Evolutionary conservation across 768 basidiomycete genomes (phyloP), one percentile per base, ranked within the genome.

Genomic region (Daedaleopsis nitida): DNA sequence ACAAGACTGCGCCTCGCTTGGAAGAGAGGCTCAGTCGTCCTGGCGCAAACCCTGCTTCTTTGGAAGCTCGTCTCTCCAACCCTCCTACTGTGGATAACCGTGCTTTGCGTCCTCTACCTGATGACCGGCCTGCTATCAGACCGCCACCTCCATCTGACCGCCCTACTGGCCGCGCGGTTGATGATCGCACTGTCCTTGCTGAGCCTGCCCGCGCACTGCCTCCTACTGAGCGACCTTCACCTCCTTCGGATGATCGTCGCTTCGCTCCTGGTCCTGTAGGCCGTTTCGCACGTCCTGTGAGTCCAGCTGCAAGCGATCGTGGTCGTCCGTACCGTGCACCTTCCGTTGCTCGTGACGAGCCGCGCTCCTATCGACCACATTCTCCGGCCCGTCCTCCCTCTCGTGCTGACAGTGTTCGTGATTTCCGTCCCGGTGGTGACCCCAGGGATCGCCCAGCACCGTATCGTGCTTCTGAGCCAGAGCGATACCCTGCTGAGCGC

Each of bases 11-110:
- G 14, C 52, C 70, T 43, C 65, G 60, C 19, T 44, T 66, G 1
- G 70, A 70, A 37, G 73, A 69, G 16, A 62, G 69, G 44, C 50
- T 70, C 13, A 59, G 51, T 49, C 68, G 65, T 17, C 53, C 59
- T 37, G 27, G 4, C 7, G 56, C 66, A 19, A 51, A 55, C 53
- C 56, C 54, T 5, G 65, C 66, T 24, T 47, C 60, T 55, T 47
- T 67, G 8, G 72, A 71, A 58, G 70, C 68, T 34, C 71, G 70
- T n/a, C 43, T 66, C 3, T 64, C 66, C 19, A 60, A 61, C 35
- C 52, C 66, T 23, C 54, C 62, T 53, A 45, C 55, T 44, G 35
- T 48, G 16, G 72, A 71, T 57, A 66, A 59, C 17, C 66, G 68
- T 49, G 42, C 57, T 38, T 38, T 62, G 37, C 52, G 63, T 23